Evolutionary conservation across 805 yeast species (phyloP), one percentile per base, ranked within the genome.

Genomic region (Candida incommunis): DNA sequence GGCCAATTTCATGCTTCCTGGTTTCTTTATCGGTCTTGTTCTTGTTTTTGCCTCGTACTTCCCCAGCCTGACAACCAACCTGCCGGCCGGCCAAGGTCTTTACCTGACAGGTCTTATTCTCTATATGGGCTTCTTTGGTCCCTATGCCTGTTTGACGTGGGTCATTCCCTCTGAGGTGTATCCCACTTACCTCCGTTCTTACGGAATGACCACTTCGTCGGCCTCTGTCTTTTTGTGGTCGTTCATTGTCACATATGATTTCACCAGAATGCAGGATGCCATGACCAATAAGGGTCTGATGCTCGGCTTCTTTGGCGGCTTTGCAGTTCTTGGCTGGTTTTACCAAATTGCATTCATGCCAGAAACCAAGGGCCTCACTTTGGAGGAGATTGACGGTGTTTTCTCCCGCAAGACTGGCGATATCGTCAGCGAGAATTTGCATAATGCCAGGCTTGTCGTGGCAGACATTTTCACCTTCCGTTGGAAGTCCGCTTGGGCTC

Each of bases 141-240:
- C 79, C 5, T 78, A 78, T 54, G 75, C 83, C 16, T 72, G 78
- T 49, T 68, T 78, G 55, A 77, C 84, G 1, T 79, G 82, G 81
- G 83, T 78, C 26, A 60, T 75, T 46, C 83, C 83, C 2, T 70
- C 84, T 3, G 85, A 78, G 56, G 71, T 75, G 16, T 79, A 74
- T 57, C 76, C 76, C 35, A 63, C 74, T 49, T 68, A 74, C 47
- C 68, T 79, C 41, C 72, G 82, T 62, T 70, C 81, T 15, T 64
- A 74, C 48, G 83, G 84, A 51, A 76, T 78, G 80, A 73, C 83
- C 18, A 69, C 76, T 45, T 68, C 78, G 54, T 59, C 65, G 16
- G 67, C 74, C 2, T 59, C 69, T 52, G 63, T 78, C 45, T 78
- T 76, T 65, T 62, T 78, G 51, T 77, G 81, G 77, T 66, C 76